phyloP scores from a whole-genome alignment of 176 grass and related monocot genomes.

The Echinochloa phyllopogon region DNA sequence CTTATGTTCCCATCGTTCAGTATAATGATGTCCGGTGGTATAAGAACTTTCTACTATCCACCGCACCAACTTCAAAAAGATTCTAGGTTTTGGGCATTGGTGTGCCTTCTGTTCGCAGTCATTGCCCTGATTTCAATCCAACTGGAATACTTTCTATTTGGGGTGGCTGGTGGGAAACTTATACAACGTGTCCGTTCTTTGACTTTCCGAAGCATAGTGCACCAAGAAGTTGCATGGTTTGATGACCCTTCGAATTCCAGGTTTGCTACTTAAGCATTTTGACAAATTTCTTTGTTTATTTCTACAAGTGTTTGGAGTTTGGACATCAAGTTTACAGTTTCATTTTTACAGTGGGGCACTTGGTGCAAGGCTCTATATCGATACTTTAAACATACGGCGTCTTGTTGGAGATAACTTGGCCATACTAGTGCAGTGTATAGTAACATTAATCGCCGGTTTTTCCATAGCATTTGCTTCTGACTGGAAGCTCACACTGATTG shows the following conservation, averaged over 20 bases:
- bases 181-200: constrained; percentile 71
- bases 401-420: constrained; percentile 70
- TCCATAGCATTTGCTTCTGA: constrained; percentile 66
- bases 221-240: constrained; percentile 85
- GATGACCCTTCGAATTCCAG: constrained; percentile 83
- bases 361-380: constrained; percentile 60
- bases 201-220: constrained; percentile 70
- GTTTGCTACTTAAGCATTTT: constrained; percentile 45
- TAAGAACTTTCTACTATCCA: constrained; percentile 74
- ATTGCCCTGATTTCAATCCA: constrained; percentile 59
- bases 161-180: constrained; percentile 79
- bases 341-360: constrained; percentile 59
- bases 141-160: constrained; percentile 76
- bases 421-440: constrained; percentile 57
- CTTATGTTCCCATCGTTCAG: constrained; percentile 72
- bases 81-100: constrained; percentile 72
- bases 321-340: constrained; percentile 31
- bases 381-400: constrained; percentile 63
- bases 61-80: constrained; percentile 59
- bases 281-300: constrained; percentile 20
- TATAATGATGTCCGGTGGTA: constrained; percentile 69
- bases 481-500: constrained; percentile 66
- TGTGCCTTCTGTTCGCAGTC: constrained; percentile 57
- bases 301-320: constrained; percentile 27
- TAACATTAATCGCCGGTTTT: constrained; percentile 57